Percentiles rank a stretch among this genome's conserved stretches.
phyloP scores from a whole-genome alignment of 768 basidiomycete genomes.

The Trametes punicea region DNA sequence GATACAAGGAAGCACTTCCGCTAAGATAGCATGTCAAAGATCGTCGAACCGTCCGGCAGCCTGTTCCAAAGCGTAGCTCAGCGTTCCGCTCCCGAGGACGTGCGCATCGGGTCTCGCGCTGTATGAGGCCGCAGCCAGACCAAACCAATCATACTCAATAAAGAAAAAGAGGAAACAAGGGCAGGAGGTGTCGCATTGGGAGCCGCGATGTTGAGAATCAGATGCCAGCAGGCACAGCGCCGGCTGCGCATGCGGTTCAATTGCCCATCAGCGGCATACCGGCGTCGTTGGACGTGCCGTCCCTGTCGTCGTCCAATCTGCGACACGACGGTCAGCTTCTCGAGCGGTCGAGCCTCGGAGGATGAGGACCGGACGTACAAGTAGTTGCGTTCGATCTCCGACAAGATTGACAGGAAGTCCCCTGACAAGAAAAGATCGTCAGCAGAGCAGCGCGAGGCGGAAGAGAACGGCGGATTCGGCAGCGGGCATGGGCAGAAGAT shows the following conservation, averaged over 20 bases:
- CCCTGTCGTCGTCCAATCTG: slow-evolving; percentile 64
- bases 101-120: neutral
- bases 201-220: slow-evolving; percentile 2
- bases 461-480: neutral
- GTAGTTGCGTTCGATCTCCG: slow-evolving; percentile 91
- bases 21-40: slow-evolving; percentile 8
- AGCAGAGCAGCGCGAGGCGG: neutral
- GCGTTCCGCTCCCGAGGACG: neutral
- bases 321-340: slow-evolving; percentile 30
- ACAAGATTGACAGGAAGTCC: slow-evolving; percentile 90
- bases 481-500: slow-evolving; percentile 8
- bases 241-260: slow-evolving; percentile 9
- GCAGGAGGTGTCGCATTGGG: slow-evolving; percentile 1
- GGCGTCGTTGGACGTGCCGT: slow-evolving; percentile 56
- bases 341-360: slow-evolving; percentile 5
- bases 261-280: slow-evolving; percentile 41
- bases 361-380: slow-evolving; percentile 43
- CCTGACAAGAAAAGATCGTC: slow-evolving; percentile 40
- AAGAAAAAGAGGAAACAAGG: neutral
- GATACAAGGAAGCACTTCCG: slow-evolving; percentile 1
- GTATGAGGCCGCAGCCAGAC: neutral
- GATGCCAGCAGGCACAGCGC: slow-evolving; percentile 10
- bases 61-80: neutral
- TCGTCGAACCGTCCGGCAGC: slow-evolving; percentile 9
- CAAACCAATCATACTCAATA: slow-evolving; percentile 6